Conservation (phyloP, 805 yeast genomes). For the Ogataea parapolymorpha region DNA sequence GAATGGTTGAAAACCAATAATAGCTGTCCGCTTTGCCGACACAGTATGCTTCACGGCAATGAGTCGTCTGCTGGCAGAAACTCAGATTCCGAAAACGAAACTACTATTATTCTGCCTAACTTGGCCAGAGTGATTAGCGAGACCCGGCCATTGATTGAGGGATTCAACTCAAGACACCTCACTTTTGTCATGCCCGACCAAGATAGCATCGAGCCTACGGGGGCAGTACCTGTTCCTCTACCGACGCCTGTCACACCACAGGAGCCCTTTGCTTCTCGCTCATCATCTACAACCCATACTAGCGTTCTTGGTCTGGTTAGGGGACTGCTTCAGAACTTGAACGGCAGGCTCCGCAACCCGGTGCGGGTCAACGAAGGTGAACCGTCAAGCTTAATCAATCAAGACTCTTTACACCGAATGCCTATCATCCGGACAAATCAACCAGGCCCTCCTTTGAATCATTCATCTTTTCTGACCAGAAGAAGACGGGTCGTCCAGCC, state of each 20-base stretch:
- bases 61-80: conserved; percentile 19
- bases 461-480: conserved; percentile 5
- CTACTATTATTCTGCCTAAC: conserved; percentile 36
- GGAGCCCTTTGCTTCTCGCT: conserved; percentile 1
- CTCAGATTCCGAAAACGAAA: conserved; percentile 18
- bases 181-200: conserved; percentile 32
- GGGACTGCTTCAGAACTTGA: conserved; percentile 22
- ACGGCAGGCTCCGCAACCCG: conserved; percentile 24
- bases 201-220: conserved; percentile 14
- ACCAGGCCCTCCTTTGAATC: background rate
- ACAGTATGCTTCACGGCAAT: conserved; percentile 38
- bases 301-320: conserved; percentile 25
- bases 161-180: conserved; percentile 30
- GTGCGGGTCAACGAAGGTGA: conserved; percentile 12
- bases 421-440: conserved; percentile 14
- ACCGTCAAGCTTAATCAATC: conserved; percentile 4
- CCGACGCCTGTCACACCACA: background rate
- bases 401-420: conserved; percentile 13
- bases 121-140: conserved; percentile 34
- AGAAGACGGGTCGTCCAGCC: conserved; percentile 10
- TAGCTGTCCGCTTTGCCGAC: conserved; percentile 86
- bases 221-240: background rate
- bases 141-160: conserved; percentile 29
- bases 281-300: conserved; percentile 9
- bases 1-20: conserved; percentile 77